Conservation (phyloP, 257 asterid species). For the Plectranthus barbatus region DNA sequence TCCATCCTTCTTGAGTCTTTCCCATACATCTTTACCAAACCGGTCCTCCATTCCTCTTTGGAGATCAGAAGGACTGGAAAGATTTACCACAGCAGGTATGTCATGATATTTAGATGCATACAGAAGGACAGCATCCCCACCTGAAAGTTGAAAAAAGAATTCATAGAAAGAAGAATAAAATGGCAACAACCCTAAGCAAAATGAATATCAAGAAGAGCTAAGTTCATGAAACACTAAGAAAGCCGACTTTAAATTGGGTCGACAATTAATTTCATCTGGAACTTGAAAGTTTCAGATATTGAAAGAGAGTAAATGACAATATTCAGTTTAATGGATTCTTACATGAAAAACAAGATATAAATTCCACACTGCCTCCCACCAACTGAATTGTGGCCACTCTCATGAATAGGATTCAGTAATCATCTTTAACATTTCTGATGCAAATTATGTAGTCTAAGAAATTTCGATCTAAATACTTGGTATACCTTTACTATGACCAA, state of each 20-base stretch:
- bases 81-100: conserved; percentile 50
- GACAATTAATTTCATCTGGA: background rate
- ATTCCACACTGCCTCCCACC: background rate
- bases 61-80: conserved; percentile 73
- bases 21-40: conserved; percentile 43
- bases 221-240: background rate
- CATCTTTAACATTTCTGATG: background rate
- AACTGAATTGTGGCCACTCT: background rate
- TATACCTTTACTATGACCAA: conserved; percentile 89
- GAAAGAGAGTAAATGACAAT: background rate
- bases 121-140: conserved; percentile 63
- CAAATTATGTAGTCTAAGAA: background rate
- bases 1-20: conserved; percentile 62
- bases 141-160: conserved; percentile 30
- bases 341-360: background rate
- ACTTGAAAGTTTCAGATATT: background rate
- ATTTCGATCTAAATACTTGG: background rate
- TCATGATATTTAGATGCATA: conserved; percentile 74
- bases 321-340: background rate
- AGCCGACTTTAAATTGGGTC: background rate
- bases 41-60: conserved; percentile 62
- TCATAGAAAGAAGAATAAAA: background rate
- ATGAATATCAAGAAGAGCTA: background rate
- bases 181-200: background rate
- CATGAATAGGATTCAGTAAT: background rate